Evolutionary conservation across 352 stramenopile genomes (phyloP), one percentile per base, ranked within the genome.

Genomic region (Phytophthora fragariaefolia): DNA sequence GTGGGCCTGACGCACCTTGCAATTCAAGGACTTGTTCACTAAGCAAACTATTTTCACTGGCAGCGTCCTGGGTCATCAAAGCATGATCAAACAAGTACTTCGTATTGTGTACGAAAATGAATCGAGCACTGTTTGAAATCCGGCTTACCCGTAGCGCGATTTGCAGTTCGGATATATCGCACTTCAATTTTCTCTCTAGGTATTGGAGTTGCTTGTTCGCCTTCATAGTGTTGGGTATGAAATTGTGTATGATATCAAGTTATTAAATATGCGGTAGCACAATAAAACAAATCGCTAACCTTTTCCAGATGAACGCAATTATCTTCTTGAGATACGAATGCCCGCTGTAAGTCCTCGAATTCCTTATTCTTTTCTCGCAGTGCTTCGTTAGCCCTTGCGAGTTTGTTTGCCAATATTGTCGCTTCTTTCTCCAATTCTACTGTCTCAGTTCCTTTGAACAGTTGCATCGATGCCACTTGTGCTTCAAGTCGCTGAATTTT

Each of bases 111-210:
- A 38, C 17, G 4, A 18, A 40, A 46, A n/a, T n/a, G n/a, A n/a
- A n/a, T n/a, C n/a, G n/a, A n/a, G n/a, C n/a, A n/a, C n/a, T 3
- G 23, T 6, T 40, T 23, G 46, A 46, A 28, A 9, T 24, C 10
- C n/a, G 9, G 42, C 59, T 54, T 74, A 92, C 83, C 45, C 69
- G 38, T 3, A 92, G 55, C 6, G 71, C 70, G 47, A 89, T 68
- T 36, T 84, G 72, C 24, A 93, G 60, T 34, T 75, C 69, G 3
- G 82, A 87, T 12, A 91, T 68, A 27, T 90, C 78, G 46, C 76
- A 85, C 42, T 78, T 73, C 47, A 85, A 55, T n/a, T 53, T 74
- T 48, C 78, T 86, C 24, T 91, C 83, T 2, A 71, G 72, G n/a
- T 73, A 67, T 23, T 76, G 52, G 23, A 91, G 58, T 23, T 87